Percentiles rank a stretch among this genome's conserved stretches.
Conservation (phyloP, 768 basidiomycete species). For the Agaricus blazei region DNA sequence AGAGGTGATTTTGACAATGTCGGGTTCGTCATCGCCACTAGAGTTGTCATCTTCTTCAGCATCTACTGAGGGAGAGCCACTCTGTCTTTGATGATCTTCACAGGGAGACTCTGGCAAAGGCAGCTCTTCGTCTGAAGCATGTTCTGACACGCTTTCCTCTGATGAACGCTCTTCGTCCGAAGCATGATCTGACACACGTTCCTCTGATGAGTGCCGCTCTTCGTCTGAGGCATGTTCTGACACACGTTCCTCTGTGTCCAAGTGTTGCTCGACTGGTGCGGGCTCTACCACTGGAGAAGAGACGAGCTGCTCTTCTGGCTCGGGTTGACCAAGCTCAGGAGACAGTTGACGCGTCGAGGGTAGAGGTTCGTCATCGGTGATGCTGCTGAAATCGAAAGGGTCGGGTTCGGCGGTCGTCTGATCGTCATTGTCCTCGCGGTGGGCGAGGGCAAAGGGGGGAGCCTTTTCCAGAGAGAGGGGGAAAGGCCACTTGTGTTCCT, state of each 20-base stretch:
- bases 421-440: conserved; percentile 10
- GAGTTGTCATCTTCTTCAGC: conserved; percentile 26
- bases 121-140: too few species aligned
- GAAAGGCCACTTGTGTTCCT: conserved; percentile 61
- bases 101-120: not conserved
- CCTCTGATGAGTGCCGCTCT: too few species aligned
- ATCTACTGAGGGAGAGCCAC: conserved; percentile 13
- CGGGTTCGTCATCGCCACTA: conserved; percentile 31
- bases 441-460: conserved; percentile 12
- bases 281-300: conserved; percentile 4
- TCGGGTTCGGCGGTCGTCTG: not conserved
- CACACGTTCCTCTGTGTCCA: too few species aligned
- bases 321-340: not conserved
- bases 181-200: too few species aligned
- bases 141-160: too few species aligned
- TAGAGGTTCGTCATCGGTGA: not conserved
- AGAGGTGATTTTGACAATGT: conserved; percentile 81
- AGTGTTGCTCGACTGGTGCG: too few species aligned
- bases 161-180: too few species aligned
- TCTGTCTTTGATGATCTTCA: conserved; percentile 12
- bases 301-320: too few species aligned
- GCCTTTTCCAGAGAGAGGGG: conserved; percentile 25
- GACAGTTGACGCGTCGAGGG: not conserved
- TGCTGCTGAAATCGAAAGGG: conserved; percentile 1
- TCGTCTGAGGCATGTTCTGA: too few species aligned